A percentile compares a stretch with the other conserved stretches of the same genome.
Conservation (phyloP, 73 alveolate species). For the Symbiodinium natans region DNA sequence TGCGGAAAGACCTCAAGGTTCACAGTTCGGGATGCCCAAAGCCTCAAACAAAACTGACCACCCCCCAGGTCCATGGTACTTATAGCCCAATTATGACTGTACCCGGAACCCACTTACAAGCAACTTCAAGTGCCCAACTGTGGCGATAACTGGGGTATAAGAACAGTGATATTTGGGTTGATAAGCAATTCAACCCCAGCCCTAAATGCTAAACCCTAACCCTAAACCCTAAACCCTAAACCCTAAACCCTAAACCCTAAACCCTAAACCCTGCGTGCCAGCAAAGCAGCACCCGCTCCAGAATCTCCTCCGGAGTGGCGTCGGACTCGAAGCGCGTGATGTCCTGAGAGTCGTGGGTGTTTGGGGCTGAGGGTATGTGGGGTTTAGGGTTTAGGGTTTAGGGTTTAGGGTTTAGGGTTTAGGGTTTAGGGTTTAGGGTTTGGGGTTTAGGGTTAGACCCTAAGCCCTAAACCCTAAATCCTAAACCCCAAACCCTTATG, state of each 20-base stretch:
- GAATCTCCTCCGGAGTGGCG: constrained; percentile 66
- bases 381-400: not conserved
- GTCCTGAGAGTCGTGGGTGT: constrained; percentile 1
- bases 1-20: too few relatives aligned
- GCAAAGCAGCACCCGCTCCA: constrained; percentile 66
- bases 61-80: too few relatives aligned
- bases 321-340: constrained; percentile 78
- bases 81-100: too few relatives aligned
- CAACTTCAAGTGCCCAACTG: not conserved
- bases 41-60: too few relatives aligned
- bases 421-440: not conserved
- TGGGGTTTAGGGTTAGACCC: not conserved
- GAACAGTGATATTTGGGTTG: not conserved
- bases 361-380: too few relatives aligned
- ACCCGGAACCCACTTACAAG: not conserved
- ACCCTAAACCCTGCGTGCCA: too few relatives aligned
- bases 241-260: too few relatives aligned
- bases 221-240: too few relatives aligned
- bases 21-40: too few relatives aligned
- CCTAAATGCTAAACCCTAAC: not conserved
- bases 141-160: not conserved
- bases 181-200: not conserved
- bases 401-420: not conserved
- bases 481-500: too few relatives aligned
- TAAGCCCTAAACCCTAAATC: too few relatives aligned